Base-by-base conservation (phyloP, 116 monocot genomes). In the Phalaenopsis hybrid region DNA sequence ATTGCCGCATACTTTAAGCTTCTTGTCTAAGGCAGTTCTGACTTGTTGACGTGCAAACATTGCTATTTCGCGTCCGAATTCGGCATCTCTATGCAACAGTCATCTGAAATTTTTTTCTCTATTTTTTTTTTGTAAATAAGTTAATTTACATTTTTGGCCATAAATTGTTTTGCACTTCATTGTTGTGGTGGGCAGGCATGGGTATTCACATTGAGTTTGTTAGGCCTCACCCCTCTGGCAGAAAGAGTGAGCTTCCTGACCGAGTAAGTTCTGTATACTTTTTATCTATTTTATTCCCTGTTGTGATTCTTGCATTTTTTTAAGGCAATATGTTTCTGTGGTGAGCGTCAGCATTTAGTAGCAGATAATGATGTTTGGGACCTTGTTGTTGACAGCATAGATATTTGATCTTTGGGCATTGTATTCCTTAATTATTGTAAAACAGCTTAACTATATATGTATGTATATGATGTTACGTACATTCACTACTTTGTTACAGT, bases 211-310 rank as follows among this genome's bases (percentile, higher is more conserved):
- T 76, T 86, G 50, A 92, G 92, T 78, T 81, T 92, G 72, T 69
- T 92, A 6, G 92, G 92, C 13, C 84, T 92, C 72, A 82, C 79
- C 23, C 92, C 92, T 34, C 90, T 92, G 10, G 92, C 92, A 0
- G 92, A 92, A 77, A 83, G 92, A n/a, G 83, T 92, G 16, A 92
- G 92, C 85, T 92, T 92, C 77, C 86, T 92, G 72, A 92, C 90
- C 4, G 90, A 92, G 92, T 90, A 87, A 77, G 87, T 84, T 57
- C 51, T 51, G 51, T 51, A 51, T 51, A 9, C 51, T 51, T 51
- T 51, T 3, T 51, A 13, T 51, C 9, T 12, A 12, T 25, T 70
- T 25, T 25, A 13, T 13, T 70, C 12, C 12, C 13, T 37, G 16
- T 73, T 41, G 41, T 34, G 37, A 25, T 28, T 73, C 5, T 73